A percentile compares a stretch with the other conserved stretches of the same genome.
Evolutionary conservation across 2,329 filamentous ascomycete species (phyloP).

Genomic region (Ceratocystiopsis brevicomis): DNA sequence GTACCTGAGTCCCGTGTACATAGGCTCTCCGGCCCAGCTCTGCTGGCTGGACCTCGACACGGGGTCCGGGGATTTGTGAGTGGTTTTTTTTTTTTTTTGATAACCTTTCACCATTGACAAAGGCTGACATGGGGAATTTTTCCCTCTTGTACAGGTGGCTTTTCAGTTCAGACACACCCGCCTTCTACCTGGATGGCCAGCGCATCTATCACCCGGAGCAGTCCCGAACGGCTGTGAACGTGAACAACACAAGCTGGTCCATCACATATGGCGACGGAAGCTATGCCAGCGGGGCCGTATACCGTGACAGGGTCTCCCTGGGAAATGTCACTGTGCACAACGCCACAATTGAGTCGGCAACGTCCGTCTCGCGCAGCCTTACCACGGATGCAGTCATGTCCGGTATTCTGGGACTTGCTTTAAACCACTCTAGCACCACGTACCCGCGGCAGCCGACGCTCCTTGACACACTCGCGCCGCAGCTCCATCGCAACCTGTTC

Average conservation of each 20-base stretch:
- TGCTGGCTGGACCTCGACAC: conserved; percentile 56
- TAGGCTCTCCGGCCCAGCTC: conserved; percentile 38
- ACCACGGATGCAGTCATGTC: conserved; percentile 26
- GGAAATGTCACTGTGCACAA: conserved; percentile 24
- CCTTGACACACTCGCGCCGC: conserved; percentile 23
- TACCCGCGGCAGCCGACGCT: conserved; percentile 24
- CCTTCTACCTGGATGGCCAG: conserved; percentile 25
- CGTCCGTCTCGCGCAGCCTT: conserved; percentile 18
- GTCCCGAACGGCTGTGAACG: conserved; percentile 23
- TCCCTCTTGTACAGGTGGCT: conserved; percentile 25
- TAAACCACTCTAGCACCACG: conserved; percentile 25
- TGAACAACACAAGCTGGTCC: conserved; percentile 28
- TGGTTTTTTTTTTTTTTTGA: conserved; percentile 10
- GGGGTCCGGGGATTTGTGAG: conserved; percentile 44
- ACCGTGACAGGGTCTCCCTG: conserved; percentile 29
- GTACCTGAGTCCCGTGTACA: conserved; percentile 40
- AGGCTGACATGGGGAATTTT: conserved; percentile 1
- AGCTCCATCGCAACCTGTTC: conserved; percentile 25
- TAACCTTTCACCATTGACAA: background rate
- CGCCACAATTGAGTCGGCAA: conserved; percentile 30
- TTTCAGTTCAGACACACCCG: conserved; percentile 29
- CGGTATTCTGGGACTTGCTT: conserved; percentile 33
- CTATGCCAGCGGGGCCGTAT: conserved; percentile 27
- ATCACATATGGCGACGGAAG: conserved; percentile 29
- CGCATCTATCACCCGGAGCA: conserved; percentile 25